Evolutionary conservation across 345 rosid genomes (phyloP).

Genomic region (Citrus cavaleriei): DNA sequence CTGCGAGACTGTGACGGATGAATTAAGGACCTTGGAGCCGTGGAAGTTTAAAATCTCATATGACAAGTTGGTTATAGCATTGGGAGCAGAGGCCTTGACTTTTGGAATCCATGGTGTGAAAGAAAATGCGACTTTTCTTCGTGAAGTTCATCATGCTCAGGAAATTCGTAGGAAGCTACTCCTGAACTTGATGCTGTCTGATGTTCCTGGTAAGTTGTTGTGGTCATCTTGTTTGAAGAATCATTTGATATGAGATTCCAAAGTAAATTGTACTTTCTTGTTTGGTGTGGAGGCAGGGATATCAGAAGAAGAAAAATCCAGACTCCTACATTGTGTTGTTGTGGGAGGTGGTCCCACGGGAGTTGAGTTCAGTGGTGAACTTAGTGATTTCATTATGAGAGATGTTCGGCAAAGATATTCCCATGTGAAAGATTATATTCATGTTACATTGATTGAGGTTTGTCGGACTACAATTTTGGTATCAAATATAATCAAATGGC

Average conservation of each 20-base stretch:
- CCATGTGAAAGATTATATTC: constrained; percentile 81
- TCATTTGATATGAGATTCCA: not conserved
- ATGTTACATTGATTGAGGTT: constrained; percentile 95
- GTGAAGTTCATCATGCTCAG: constrained; percentile 94
- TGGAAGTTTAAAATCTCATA: constrained; percentile 77
- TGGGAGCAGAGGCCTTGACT: constrained; percentile 82
- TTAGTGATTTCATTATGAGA: constrained; percentile 82
- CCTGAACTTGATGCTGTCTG: constrained; percentile 91
- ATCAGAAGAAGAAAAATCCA: constrained; percentile 71
- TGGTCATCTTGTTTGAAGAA: not conserved
- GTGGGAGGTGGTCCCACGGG: constrained; percentile 99
- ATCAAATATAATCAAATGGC: not conserved
- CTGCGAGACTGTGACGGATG: constrained; percentile 81
- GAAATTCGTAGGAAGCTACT: constrained; percentile 90
- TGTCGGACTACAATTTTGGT: constrained; percentile 16
- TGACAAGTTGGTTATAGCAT: constrained; percentile 83
- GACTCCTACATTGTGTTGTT: constrained; percentile 86
- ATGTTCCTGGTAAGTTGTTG: constrained; percentile 59
- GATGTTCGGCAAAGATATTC: constrained; percentile 87
- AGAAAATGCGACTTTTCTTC: constrained; percentile 75
- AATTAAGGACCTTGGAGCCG: constrained; percentile 42
- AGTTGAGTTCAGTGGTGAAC: constrained; percentile 96
- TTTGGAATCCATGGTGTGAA: constrained; percentile 79
- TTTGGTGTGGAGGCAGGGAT: constrained; percentile 42
- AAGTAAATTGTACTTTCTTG: not conserved